Evolutionary conservation across 208 protist species (phyloP).

Genomic region (Leishmania arabica): DNA sequence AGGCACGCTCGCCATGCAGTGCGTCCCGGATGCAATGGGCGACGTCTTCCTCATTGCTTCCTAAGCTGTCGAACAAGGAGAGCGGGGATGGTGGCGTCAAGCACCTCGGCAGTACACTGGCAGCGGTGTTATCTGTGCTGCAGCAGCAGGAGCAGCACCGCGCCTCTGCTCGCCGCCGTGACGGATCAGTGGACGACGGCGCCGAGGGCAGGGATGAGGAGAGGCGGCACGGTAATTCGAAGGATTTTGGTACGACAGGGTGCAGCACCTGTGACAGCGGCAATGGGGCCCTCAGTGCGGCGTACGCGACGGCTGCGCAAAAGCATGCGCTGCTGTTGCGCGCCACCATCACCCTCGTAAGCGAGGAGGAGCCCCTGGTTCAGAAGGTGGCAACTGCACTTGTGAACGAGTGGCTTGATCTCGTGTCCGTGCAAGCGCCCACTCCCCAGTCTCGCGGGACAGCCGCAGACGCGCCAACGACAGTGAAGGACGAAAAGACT

Average conservation of each 20-base stretch:
- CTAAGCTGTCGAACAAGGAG: neutral
- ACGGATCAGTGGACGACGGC: neutral
- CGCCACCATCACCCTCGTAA: conserved; percentile 32
- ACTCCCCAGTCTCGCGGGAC: neutral
- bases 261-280: neutral
- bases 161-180: neutral
- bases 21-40: neutral
- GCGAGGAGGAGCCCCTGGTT: conserved; percentile 52
- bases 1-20: neutral
- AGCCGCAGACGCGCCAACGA: neutral
- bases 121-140: neutral
- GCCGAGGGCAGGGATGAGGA: neutral
- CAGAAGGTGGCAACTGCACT: conserved; percentile 53
- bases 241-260: no score
- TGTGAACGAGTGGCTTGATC: conserved; percentile 39
- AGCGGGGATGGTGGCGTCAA: neutral
- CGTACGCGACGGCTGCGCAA: neutral
- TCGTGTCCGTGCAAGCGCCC: conserved; percentile 9
- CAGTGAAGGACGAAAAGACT: neutral
- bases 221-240: no score
- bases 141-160: conserved; percentile 3
- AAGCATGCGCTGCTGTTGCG: conserved; percentile 23
- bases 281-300: neutral
- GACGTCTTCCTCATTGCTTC: conserved; percentile 22
- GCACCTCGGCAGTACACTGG: neutral